phyloP scores from a whole-genome alignment of 2,329 filamentous ascomycete genomes.

The Hypoxylon sp. region DNA sequence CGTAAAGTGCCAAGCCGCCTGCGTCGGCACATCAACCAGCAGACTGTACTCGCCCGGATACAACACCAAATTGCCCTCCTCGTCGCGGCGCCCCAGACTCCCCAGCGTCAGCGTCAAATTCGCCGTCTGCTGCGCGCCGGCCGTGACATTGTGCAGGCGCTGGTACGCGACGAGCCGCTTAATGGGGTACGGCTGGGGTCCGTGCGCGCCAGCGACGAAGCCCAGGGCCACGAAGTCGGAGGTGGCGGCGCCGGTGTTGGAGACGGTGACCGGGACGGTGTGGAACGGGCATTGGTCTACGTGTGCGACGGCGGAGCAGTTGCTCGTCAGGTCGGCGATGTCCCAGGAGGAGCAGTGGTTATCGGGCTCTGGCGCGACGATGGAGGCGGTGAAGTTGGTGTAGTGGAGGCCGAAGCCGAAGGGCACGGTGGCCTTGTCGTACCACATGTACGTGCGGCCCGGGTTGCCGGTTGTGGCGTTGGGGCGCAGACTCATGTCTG shows the following conservation, averaged over 20 bases:
- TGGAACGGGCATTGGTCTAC: constrained; percentile 59
- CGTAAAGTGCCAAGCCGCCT: constrained; percentile 58
- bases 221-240: constrained; percentile 63
- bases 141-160: constrained; percentile 54
- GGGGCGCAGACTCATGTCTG: constrained; percentile 64
- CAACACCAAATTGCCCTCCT: constrained; percentile 61
- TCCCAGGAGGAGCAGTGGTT: constrained; percentile 23
- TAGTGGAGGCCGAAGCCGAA: constrained; percentile 66
- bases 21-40: constrained; percentile 57
- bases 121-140: constrained; percentile 50
- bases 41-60: constrained; percentile 64
- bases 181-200: constrained; percentile 61
- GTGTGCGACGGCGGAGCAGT: constrained; percentile 51
- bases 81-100: constrained; percentile 60
- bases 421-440: constrained; percentile 59
- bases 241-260: constrained; percentile 58
- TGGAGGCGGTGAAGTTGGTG: constrained; percentile 58
- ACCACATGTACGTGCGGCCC: constrained; percentile 67
- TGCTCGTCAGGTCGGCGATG: constrained; percentile 56
- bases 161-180: constrained; percentile 63
- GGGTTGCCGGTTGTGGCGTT: constrained; percentile 56
- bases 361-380: constrained; percentile 11
- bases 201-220: constrained; percentile 59
- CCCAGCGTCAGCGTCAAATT: constrained; percentile 61
- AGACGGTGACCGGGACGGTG: constrained; percentile 57